Evolutionary conservation across 768 basidiomycete genomes (phyloP).

Genomic region (Russula sp.): DNA sequence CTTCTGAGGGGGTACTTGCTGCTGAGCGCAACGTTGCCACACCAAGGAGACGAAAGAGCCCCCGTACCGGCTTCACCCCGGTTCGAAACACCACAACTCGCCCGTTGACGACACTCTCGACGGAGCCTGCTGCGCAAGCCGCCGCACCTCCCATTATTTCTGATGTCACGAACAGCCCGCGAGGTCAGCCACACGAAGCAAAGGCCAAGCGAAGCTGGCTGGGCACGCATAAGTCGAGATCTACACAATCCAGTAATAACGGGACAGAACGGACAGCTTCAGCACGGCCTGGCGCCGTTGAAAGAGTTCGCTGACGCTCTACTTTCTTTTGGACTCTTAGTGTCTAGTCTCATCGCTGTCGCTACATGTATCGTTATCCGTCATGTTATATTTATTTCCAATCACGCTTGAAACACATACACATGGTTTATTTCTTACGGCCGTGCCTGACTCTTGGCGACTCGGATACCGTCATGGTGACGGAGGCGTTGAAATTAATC

Average conservation of each 20-base stretch:
- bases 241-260: constrained; percentile 1
- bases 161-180: constrained; percentile 67
- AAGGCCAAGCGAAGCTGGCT: constrained; percentile 21
- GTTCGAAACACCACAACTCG: constrained; percentile 46
- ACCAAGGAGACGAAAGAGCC: constrained; percentile 56
- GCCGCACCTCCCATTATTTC: constrained; percentile 35
- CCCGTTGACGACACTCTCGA: constrained; percentile 31
- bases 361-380: constrained; percentile 17
- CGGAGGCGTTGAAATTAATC: neutral
- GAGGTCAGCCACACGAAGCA: constrained; percentile 5
- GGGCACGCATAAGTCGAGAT: constrained; percentile 9
- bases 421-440: neutral
- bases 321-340: neutral
- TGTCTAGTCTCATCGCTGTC: neutral
- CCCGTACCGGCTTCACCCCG: constrained; percentile 70
- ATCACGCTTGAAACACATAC: constrained; percentile 3
- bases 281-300: constrained; percentile 14
- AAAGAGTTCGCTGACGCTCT: constrained; percentile 5
- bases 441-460: neutral
- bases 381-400: constrained; percentile 18
- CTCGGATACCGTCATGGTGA: neutral
- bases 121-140: constrained; percentile 46
- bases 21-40: constrained; percentile 41
- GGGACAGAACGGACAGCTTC: constrained; percentile 9
- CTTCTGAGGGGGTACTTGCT: constrained; percentile 40